Evolutionary conservation across 163 green algal species (phyloP), one percentile per base, ranked within the genome.

Genomic region (Scenedesmus sp.): DNA sequence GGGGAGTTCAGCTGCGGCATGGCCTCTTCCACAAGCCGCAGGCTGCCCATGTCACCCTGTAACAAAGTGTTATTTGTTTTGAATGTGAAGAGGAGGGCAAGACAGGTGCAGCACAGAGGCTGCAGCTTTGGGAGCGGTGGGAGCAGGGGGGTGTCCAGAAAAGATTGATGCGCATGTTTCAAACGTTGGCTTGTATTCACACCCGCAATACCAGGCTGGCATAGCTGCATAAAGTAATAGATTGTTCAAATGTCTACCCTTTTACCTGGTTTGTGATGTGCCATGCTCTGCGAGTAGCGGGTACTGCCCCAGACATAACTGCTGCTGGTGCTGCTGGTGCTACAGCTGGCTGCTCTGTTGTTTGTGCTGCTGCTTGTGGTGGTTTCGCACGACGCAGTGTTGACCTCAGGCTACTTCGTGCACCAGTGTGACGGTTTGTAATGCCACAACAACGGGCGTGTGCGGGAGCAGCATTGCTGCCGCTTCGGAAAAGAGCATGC

Each of bases 11-110:
- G 64, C 2, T 34, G 7, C 1, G 88, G 88, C 79, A 94, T 84
- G 13, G 84, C 70, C 70, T 93, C 87, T 15, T 87, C 64, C n/a
- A 89, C 8, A 8, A 91, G 84, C 74, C 64, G 34, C 82, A 93
- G 57, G 73, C 74, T 83, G 76, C n/a, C 52, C 64, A 91, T 88
- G 74, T 82, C 84, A 15, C 74, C 84, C n/a, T 87, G 84, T 18
- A 57, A 57, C 2, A 18, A 2, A 13, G 56, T 62, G 23, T 34
- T 20, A 15, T 74, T 70, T 2, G 26, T 10, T 18, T 86, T n/a
- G 1, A 46, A 79, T 23, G 18, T 62, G 70, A 20, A 8, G 4
- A 18, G 56, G 56, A 26, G 81, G 13, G 12, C 3, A 7, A 12
- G 54, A 4, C 34, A 4, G 8, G 52, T 15, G 52, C 4, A 26